Conservation (phyloP, 805 yeast species). For the Grigorovia humatica region DNA sequence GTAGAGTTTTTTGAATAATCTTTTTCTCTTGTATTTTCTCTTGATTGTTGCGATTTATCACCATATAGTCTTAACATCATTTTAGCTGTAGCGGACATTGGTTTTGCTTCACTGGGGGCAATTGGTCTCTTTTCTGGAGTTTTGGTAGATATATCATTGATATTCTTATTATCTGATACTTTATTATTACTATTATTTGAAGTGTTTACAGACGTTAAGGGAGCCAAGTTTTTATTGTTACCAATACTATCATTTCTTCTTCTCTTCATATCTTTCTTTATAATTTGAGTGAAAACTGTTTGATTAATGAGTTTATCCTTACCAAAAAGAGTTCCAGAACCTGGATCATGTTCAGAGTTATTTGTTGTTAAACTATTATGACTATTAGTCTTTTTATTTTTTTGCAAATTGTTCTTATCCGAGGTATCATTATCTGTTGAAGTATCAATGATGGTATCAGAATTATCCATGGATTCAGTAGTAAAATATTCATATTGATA, state of each 20-base stretch:
- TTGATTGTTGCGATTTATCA: constrained; percentile 4
- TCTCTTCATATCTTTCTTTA: constrained; percentile 18
- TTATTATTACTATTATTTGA: no score
- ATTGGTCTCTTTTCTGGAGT: not conserved
- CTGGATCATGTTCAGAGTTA: constrained; percentile 3
- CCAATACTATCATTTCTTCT: constrained; percentile 11
- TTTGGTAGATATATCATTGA: not conserved
- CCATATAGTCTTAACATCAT: constrained; percentile 12
- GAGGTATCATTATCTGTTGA: not conserved
- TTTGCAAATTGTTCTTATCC: no score
- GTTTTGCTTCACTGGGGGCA: not conserved
- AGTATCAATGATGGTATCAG: not conserved
- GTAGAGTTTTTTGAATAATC: not conserved
- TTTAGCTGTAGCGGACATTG: constrained; percentile 11
- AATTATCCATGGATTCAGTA: not conserved
- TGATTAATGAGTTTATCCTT: constrained; percentile 17
- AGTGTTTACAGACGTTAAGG: not conserved
- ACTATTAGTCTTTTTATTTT: no score
- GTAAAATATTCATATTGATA: constrained; percentile 10
- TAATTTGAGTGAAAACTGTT: constrained; percentile 10
- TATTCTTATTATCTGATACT: not conserved
- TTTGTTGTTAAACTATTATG: not conserved
- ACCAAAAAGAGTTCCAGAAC: constrained; percentile 10
- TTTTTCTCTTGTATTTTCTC: not conserved
- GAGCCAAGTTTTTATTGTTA: not conserved